Conservation (phyloP, 73 alveolate genomes). For the Durusdinium trenchii region DNA sequence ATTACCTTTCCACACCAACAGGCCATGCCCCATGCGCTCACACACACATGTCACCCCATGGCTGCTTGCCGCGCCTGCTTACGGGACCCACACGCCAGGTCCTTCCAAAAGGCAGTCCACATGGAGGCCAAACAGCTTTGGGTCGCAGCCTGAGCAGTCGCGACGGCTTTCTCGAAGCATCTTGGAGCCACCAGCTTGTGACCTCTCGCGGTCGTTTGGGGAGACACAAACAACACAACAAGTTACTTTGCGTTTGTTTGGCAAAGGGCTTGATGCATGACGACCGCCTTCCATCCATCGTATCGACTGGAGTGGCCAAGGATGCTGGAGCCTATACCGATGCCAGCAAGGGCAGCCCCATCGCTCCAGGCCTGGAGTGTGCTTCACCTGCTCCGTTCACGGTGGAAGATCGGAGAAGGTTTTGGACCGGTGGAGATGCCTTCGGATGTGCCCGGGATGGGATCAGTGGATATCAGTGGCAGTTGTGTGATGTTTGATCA, state of each 20-base stretch:
- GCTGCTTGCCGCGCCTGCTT: no score
- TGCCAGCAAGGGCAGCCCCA: slow-evolving; percentile 86
- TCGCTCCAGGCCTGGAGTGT: slow-evolving; percentile 21
- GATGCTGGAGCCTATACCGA: slow-evolving; percentile 87
- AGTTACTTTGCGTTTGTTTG: not conserved
- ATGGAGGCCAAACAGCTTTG: slow-evolving; percentile 84
- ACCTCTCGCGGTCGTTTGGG: not conserved
- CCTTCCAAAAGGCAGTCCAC: slow-evolving; percentile 74
- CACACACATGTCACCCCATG: no score
- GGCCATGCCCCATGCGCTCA: no score
- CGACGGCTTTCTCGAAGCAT: not conserved
- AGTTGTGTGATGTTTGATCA: no score
- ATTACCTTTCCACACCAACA: no score
- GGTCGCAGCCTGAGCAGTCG: not conserved
- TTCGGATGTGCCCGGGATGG: not conserved
- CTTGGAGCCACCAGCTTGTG: not conserved
- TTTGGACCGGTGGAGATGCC: no score
- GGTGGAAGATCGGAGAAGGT: not conserved
- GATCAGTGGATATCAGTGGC: not conserved
- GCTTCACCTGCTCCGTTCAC: not conserved
- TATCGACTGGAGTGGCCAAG: no score
- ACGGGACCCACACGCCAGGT: slow-evolving; percentile 5
- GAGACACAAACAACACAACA: not conserved
- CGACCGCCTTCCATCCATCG: no score
- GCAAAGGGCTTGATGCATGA: no score